These are phyloP conservation scores for Wallacemonas sp. DNA, from an alignment of 208 protist species.

Conservation along the genomic window DNA sequence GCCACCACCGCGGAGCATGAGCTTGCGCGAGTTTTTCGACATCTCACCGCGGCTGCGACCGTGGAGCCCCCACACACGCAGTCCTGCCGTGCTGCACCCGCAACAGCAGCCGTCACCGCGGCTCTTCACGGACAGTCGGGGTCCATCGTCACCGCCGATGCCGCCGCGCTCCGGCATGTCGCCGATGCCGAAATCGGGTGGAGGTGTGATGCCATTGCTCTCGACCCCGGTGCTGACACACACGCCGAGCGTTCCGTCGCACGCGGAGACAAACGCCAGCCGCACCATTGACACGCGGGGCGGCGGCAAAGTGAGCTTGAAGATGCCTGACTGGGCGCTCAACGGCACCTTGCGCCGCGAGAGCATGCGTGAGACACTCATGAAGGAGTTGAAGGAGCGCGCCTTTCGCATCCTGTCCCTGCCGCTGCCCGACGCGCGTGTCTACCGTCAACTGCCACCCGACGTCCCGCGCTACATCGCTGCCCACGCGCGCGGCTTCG, in stretches of 20 bases:
- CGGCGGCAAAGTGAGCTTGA: not conserved
- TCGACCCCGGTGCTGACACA: not conserved
- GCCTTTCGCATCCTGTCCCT: conserved; percentile 50
- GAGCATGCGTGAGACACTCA: conserved; percentile 57
- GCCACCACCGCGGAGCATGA: not conserved
- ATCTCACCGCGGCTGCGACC: conserved; percentile 9
- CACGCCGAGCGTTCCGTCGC: not conserved
- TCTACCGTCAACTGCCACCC: conserved; percentile 64
- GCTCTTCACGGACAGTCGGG: not conserved
- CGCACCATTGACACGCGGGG: not conserved
- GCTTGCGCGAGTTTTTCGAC: conserved; percentile 8
- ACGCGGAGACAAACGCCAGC: not conserved
- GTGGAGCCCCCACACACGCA: not conserved
- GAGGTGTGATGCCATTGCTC: not conserved
- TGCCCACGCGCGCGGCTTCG: conserved; percentile 53
- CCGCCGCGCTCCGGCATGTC: not conserved
- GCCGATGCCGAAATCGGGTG: not conserved
- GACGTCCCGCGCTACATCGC: conserved; percentile 56
- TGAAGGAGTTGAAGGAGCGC: conserved; percentile 48
- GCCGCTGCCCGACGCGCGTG: conserved; percentile 68
- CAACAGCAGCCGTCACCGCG: not conserved
- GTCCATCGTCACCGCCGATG: not conserved
- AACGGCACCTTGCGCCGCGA: conserved; percentile 30
- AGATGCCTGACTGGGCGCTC: conserved; percentile 1
- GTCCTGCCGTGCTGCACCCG: not conserved